Evolutionary conservation across 257 asterid species (phyloP).

Genomic region (Salvia splendens): DNA sequence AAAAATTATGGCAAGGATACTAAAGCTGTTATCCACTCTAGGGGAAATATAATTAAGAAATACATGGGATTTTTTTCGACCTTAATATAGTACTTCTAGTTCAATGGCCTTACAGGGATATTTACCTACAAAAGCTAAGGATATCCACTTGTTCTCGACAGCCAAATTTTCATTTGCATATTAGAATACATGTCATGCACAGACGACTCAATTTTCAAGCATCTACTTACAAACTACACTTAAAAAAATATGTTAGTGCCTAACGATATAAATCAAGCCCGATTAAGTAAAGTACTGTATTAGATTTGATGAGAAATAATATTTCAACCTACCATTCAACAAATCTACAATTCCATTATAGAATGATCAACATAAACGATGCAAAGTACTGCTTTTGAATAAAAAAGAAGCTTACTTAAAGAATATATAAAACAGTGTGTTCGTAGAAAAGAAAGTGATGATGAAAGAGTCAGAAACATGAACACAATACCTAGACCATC

Average conservation of each 20-base stretch:
- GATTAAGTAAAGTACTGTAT: background rate
- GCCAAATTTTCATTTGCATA: conserved; percentile 1
- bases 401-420: background rate
- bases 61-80: background rate
- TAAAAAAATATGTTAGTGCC: no score
- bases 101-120: conserved; percentile 18
- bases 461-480: conserved; percentile 14
- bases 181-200: background rate
- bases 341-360: conserved; percentile 1
- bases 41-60: background rate
- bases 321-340: conserved; percentile 2
- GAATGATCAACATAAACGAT: background rate
- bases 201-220: no score
- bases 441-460: conserved; percentile 2
- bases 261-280: conserved; percentile 4
- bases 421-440: background rate
- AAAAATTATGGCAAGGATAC: background rate
- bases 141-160: conserved; percentile 3
- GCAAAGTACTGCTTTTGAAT: conserved; percentile 3
- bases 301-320: no score
- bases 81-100: conserved; percentile 1
- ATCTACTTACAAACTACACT: no score
- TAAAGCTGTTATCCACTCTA: background rate
- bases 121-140: conserved; percentile 12
- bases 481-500: conserved; percentile 81